Base-by-base conservation (phyloP, 2,329 filamentous ascomycete species). In the Nemania sp. region DNA sequence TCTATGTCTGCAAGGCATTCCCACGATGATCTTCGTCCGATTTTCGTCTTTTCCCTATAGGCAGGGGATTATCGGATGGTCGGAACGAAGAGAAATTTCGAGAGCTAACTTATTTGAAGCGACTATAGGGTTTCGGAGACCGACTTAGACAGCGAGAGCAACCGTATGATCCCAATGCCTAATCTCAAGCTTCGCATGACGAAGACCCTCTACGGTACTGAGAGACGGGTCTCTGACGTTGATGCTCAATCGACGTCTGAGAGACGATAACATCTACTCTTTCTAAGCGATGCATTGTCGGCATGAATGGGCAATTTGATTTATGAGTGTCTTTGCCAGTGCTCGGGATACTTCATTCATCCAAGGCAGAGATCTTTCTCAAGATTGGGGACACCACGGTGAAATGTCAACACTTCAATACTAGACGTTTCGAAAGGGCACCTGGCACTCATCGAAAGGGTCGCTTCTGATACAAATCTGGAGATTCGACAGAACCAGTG, bases 1-100 rank as follows among this genome's bases (percentile, higher is more conserved):
- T 59, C 34, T 40, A 50, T 36, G 28, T 53, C 52, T 47, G 31
- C 56, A 51, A 56, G 56, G 53, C 56, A 48, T 49, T 53, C 37
- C 45, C 31, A 47, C 36, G 49, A 49, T 45, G 44, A 56, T 56
- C 52, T 28, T 52, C n/a, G 37, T 17, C 26, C 31, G 17, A 24
- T 31, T 56, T 39, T 37, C 31, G 24, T 36, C 34, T 47, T 31
- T 33, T 41, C 46, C 14, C 9, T 22, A 48, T 28, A 36, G 23
- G 15, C 30, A 57, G 43, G 55, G 41, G 23, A 33, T 48, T 8
- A 28, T 44, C 49, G 55, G 47, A 57, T 52, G 23, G 15, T 40
- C 43, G 47, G 46, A 30, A 45, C 17, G 22, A 23, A 22, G 30
- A 26, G 22, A 51, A 12, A 20, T 48, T 30, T 52, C 33, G 26